Percentiles rank a stretch among this genome's conserved stretches.
phyloP scores from a whole-genome alignment of 2,329 filamentous ascomycete species.

The Diaporthe citriasiana region DNA sequence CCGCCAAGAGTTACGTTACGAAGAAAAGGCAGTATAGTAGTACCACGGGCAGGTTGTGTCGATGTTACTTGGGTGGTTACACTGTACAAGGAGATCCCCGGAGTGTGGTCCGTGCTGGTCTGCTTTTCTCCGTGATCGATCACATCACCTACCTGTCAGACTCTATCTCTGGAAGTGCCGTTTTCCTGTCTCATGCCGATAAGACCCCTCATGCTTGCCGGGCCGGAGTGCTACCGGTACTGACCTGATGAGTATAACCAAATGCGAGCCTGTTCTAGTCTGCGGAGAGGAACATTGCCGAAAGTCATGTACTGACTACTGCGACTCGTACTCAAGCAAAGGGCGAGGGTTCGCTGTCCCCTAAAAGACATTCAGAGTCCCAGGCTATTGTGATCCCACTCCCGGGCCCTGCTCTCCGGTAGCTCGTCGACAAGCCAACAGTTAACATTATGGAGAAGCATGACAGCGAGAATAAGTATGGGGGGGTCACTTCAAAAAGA shows the following conservation, averaged over 20 bases:
- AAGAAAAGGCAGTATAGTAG: not conserved
- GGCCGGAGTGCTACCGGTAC: conserved; percentile 2
- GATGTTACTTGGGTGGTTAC: not conserved
- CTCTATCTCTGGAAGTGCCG: not conserved
- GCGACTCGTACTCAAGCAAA: not conserved
- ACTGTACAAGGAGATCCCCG: not conserved
- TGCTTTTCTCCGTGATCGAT: conserved; percentile 9
- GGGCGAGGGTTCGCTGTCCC: not conserved
- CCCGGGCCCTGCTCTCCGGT: not conserved
- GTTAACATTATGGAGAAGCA: not conserved
- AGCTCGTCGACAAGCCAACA: not conserved
- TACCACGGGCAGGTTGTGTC: not conserved
- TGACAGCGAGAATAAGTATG: not conserved
- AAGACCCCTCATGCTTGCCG: conserved; percentile 11
- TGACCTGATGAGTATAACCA: not conserved
- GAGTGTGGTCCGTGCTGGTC: not conserved
- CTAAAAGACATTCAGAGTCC: not conserved
- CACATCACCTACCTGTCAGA: not conserved
- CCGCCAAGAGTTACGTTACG: conserved; percentile 8
- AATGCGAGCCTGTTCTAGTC: not conserved
- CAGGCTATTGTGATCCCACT: not conserved
- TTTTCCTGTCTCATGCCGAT: not conserved
- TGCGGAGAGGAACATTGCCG: not conserved
- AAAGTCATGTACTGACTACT: not conserved
- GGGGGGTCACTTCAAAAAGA: not conserved